Base-by-base conservation (phyloP, 164 flowering plant species). In the Hamamelis virginiana region DNA sequence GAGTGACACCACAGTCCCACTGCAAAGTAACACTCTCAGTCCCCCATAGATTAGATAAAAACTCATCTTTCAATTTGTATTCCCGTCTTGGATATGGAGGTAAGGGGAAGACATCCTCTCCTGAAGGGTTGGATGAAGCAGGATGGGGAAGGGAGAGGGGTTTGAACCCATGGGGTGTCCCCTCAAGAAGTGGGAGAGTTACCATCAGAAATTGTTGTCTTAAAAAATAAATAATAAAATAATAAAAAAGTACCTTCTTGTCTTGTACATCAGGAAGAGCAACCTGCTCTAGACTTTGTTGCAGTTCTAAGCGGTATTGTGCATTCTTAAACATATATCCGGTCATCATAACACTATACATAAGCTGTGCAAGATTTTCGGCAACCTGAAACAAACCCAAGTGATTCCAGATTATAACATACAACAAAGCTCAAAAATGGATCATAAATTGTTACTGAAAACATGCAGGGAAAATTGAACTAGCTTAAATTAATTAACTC, bases 241-340 rank as follows among this genome's bases (percentile, higher is more conserved):
- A n/a, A n/a, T 45, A 28, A 68, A 33, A 72, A 28, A 53, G 53
- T 63, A 82, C 91, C 86, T 87, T 85, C 62, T 72, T 75, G 15
- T 86, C 90, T 72, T 80, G 82, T 26, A 67, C 76, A 52, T 92
- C 94, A 64, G 96, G 94, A 77, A 95, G 97, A 71, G 97, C 89
- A 85, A 80, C 97, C 76, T 91, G 99, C 77, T 91, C 97, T 72
- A 95, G 75, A 79, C 97, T 89, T 69, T 95, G 97, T 53, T 95
- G 97, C 79, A 95, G 79, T 69, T 91, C 99, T 68, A 95, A 58
- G 12, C 97, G 89, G 62, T 83, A 85, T 65, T 95, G 97, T 8
- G 96, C 99, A 85, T 91, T 95, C 82, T 82, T 87, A 71, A 95
- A 92, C 99, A 95, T 92, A 74, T 95, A 95, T 19, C 99, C 97